These are phyloP conservation scores for Nepenthes gracilis DNA, from an alignment of 148 eudicot species.

Conservation along the genomic window DNA sequence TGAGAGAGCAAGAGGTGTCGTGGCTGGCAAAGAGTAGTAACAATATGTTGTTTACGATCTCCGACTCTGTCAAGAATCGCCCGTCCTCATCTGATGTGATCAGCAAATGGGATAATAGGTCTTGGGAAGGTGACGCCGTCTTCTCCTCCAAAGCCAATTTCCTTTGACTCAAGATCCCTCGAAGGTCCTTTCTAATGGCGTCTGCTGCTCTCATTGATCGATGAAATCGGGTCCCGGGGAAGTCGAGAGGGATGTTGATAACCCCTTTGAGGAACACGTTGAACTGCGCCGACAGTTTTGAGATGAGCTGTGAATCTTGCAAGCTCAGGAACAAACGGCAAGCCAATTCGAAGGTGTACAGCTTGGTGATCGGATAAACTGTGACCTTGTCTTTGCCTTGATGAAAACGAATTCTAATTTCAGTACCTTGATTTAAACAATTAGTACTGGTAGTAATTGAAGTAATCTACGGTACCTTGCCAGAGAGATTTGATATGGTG, in stretches of 20 bases:
- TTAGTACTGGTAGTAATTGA: not conserved
- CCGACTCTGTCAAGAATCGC: slow-evolving; percentile 24
- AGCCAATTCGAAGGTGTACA: slow-evolving; percentile 33
- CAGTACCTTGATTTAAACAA: not conserved
- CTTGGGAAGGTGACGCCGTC: slow-evolving; percentile 13
- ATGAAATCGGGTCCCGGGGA: slow-evolving; percentile 33
- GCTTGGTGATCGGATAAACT: slow-evolving; percentile 24
- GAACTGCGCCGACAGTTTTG: slow-evolving; percentile 23
- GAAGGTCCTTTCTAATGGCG: slow-evolving; percentile 18
- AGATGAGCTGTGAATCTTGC: slow-evolving; percentile 17
- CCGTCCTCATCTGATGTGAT: slow-evolving; percentile 25
- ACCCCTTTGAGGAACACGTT: slow-evolving; percentile 29
- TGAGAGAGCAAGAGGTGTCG: slow-evolving; percentile 31
- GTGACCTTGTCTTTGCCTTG: slow-evolving; percentile 30
- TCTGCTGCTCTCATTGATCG: slow-evolving; percentile 19
- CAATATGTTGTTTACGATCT: slow-evolving; percentile 30
- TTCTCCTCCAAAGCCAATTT: slow-evolving; percentile 18
- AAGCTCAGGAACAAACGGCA: slow-evolving; percentile 35
- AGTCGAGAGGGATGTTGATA: slow-evolving; percentile 20
- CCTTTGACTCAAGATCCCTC: slow-evolving; percentile 15
- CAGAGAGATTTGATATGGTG: slow-evolving; percentile 27
- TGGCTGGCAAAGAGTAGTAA: slow-evolving; percentile 41
- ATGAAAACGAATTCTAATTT: not conserved
- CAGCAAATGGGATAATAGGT: slow-evolving; percentile 32
- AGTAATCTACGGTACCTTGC: slow-evolving; percentile 10